Base-by-base conservation (phyloP, 768 basidiomycete genomes). In the Tulasnella sp. region DNA sequence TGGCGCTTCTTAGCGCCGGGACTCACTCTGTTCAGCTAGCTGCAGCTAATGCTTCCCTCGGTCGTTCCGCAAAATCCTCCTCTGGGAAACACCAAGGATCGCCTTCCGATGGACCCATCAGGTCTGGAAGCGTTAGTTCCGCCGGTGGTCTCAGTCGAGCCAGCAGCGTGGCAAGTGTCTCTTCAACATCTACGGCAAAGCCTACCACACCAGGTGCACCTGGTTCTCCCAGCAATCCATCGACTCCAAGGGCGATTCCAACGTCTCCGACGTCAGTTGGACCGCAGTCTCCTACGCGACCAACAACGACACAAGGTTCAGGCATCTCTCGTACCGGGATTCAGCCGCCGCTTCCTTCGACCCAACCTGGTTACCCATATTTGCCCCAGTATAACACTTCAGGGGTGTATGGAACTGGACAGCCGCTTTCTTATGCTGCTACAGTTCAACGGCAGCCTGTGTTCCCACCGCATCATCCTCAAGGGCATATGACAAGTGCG, bases 1-100 rank as follows among this genome's bases (percentile, higher is more conserved):
- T 96, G 0, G 77, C 80, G 37, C 68, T 95, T 59, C 73, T 96
- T 37, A 86, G 87, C 40, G 63, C 67, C 40, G 67, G 67, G 22
- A 64, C 64, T n/a, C 67, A 69, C 45, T 65, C 65, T 12, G 58
- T 61, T 29, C 66, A 64, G 9, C 58, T 60, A 27, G 56, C 54
- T 34, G 49, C 49, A 16, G 39, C 41, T 29, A 51, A 51, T 40
- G 49, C 49, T 10, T 28, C 45, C 25, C 24, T 47, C 24, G 45
- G 45, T 22, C 27, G 45, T 29, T 28, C 25, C 45, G 45, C 45
- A 22, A 34, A 29, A n/a, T n/a, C n/a, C n/a, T n/a, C n/a, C n/a
- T n/a, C 39, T 40, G 6, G 39, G 39, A 6, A 40, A 16, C 19
- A 40, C 39, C 10, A 40, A 40, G 39, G 19, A 6, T 40, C 39